phyloP scores from a whole-genome alignment of 2,329 filamentous ascomycete species.

The Xenoacremonium recifei region DNA sequence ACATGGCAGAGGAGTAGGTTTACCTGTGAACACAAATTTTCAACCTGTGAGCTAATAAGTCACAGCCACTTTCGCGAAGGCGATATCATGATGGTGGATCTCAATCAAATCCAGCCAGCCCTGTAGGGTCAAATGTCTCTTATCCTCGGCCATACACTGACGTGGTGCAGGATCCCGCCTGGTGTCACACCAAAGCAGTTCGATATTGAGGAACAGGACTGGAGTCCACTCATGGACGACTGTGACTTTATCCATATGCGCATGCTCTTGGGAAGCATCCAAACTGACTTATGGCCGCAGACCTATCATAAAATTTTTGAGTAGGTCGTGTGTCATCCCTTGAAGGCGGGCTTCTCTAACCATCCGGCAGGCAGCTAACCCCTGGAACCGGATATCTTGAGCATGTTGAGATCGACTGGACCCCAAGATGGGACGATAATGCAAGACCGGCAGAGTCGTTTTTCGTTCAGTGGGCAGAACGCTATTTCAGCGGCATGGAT shows the following conservation, averaged over 20 bases:
- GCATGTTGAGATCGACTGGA: constrained; percentile 85
- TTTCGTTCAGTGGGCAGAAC: constrained; percentile 67
- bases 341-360: constrained; percentile 9
- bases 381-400: constrained; percentile 77
- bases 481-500: constrained; percentile 66
- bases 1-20: constrained; percentile 70
- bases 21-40: neutral
- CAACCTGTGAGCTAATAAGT: constrained; percentile 2
- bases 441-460: constrained; percentile 56
- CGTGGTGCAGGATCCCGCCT: constrained; percentile 60
- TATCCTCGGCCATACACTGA: constrained; percentile 13
- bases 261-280: constrained; percentile 75
- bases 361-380: constrained; percentile 62
- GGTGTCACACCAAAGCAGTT: constrained; percentile 57
- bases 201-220: constrained; percentile 72
- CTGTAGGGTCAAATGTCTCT: constrained; percentile 30
- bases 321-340: constrained; percentile 40
- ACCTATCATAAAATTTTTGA: constrained; percentile 70
- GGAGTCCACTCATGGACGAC: constrained; percentile 48
- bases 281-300: constrained; percentile 63
- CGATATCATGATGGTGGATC: constrained; percentile 37
- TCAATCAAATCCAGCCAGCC: constrained; percentile 39
- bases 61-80: constrained; percentile 22
- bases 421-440: constrained; percentile 68
- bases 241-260: constrained; percentile 85